Evolutionary conservation across 2,329 filamentous ascomycete species (phyloP), one percentile per base, ranked within the genome.

Genomic region (Pyrenochaeta sp.): DNA sequence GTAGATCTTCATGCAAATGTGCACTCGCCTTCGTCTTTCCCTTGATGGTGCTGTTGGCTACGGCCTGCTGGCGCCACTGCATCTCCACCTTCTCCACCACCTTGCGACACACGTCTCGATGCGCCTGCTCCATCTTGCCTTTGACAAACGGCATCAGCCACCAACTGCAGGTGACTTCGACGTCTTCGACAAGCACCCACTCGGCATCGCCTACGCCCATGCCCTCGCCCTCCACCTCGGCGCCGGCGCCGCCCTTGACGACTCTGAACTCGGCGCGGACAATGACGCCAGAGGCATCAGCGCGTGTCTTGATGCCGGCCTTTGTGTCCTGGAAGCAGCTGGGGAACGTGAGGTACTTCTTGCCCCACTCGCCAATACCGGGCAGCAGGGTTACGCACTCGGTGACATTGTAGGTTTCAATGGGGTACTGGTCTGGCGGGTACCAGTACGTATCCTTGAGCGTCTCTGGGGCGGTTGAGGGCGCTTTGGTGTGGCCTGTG

Each of bases 61-160:
- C 45, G 12, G 51, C 51, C 18, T 59, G 44, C 42, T 67, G 62
- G 37, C 47, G 49, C 43, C 58, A 64, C 47, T 58, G 48, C 59
- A 68, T 67, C 37, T 61, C 61, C 9, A 72, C 67, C 47, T 68
- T 73, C 41, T 73, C 70, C 3, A 74, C 61, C 3, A 75, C 61
- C 45, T 73, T 74, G 35, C 60, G 51, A 46, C 69, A 72, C 5
- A 74, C 71, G 32, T 72, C 69, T 9, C 57, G 48, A 47, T 75
- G 71, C 33, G 71, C 71, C 14, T 60, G 50, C 43, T 74, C 69
- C 69, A 73, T 72, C 49, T 68, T 71, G 45, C 60, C 53, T 37
- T 64, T 65, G 12, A 75, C 71, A 45, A 75, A 71, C 1, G 71
- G 72, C 72, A 75, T 75, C 29, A 75, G 58, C 56, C 60, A 74